Percentiles rank a stretch among this genome's conserved stretches.
Conservation (phyloP, 441 rosid species). For the Euphorbia celastroides region DNA sequence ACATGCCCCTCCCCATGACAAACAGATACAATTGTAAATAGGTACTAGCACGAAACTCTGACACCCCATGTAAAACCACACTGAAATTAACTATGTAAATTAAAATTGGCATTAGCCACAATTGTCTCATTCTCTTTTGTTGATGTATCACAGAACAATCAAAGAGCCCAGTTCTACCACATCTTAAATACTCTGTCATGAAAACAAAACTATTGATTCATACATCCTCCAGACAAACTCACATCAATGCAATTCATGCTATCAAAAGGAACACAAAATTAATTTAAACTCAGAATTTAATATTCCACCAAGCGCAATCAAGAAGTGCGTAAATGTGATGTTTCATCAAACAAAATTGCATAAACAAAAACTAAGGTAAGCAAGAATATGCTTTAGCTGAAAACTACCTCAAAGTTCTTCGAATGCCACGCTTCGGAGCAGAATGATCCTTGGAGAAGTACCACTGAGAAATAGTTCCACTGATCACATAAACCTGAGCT, state of each 20-base stretch:
- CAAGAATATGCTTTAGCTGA: not conserved
- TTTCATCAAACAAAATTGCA: not conserved
- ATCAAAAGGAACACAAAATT: not conserved
- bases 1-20: not conserved
- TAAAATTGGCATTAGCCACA: not conserved
- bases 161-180: not conserved
- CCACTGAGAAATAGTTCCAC: slow-evolving; percentile 84
- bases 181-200: not conserved
- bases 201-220: not conserved
- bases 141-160: not conserved
- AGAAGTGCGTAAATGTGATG: not conserved
- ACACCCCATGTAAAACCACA: not conserved
- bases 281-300: not conserved
- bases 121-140: not conserved
- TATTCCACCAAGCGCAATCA: not conserved
- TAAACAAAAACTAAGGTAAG: slow-evolving; percentile 1
- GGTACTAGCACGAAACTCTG: not conserved
- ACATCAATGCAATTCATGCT: not conserved
- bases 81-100: not conserved
- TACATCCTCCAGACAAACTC: not conserved
- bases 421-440: slow-evolving; percentile 51
- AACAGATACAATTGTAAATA: too few species aligned
- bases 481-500: slow-evolving; percentile 79
- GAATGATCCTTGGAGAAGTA: slow-evolving; percentile 73
- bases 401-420: slow-evolving; percentile 71